A percentile compares a stretch with the other conserved stretches of the same genome.
Evolutionary conservation across 2,329 filamentous ascomycete genomes (phyloP).

Genomic region (Orbilia javanica): DNA sequence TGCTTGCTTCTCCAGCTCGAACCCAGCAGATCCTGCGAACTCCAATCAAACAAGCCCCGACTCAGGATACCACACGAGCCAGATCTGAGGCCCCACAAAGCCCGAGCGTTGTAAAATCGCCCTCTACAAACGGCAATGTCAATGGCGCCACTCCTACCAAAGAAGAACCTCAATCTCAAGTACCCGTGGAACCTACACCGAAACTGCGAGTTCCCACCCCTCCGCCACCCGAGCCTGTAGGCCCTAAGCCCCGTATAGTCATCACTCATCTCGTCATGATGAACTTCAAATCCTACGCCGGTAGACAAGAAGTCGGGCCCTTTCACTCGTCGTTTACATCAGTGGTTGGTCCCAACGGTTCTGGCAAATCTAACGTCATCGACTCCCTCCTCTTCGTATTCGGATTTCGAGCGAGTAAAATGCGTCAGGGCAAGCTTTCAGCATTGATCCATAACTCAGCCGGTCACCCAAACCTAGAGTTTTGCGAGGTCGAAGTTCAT

Average conservation of each 20-base stretch:
- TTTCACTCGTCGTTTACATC: conserved; percentile 97
- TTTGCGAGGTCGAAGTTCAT: conserved; percentile 95
- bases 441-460: conserved; percentile 98
- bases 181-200: conserved; percentile 19
- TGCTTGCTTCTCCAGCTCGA: conserved; percentile 18
- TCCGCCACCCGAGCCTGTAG: conserved; percentile 65
- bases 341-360: conserved; percentile 96
- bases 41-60: conserved; percentile 38
- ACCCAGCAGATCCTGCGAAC: conserved; percentile 28
- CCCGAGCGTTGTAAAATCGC: conserved; percentile 35
- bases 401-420: conserved; percentile 97
- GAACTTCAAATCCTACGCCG: conserved; percentile 99
- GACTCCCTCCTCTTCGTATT: conserved; percentile 99
- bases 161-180: conserved; percentile 5
- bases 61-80: conserved; percentile 24
- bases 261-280: conserved; percentile 91
- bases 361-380: conserved; percentile 98
- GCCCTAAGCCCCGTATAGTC: conserved; percentile 86
- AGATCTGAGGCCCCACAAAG: conserved; percentile 21
- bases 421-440: conserved; percentile 98
- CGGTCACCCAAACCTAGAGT: conserved; percentile 83
- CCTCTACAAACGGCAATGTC: conserved; percentile 20
- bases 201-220: conserved; percentile 44
- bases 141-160: conserved; percentile 25
- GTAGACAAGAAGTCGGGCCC: conserved; percentile 91